These are phyloP conservation scores for Gnomoniopsis sp. DNA, from an alignment of 2,329 filamentous ascomycete genomes.

Conservation along the genomic window DNA sequence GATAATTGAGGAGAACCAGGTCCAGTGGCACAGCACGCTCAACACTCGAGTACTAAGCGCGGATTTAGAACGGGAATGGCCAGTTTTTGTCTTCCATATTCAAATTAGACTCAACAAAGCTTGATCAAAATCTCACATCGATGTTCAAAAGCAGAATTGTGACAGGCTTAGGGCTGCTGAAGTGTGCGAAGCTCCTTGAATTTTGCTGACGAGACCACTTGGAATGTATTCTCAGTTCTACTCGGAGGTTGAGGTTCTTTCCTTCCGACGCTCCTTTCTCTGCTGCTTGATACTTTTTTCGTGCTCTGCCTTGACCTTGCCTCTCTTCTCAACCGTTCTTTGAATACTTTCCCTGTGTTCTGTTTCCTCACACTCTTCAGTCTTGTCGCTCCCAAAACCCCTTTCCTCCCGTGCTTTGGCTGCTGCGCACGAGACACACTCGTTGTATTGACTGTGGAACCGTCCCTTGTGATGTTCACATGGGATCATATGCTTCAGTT, in stretches of 20 bases:
- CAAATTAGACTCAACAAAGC: no score
- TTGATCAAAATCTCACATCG: no score
- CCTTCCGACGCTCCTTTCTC: background rate
- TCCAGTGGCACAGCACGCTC: no score
- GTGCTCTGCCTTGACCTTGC: background rate
- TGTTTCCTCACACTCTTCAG: background rate
- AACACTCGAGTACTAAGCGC: no score
- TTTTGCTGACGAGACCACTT: background rate
- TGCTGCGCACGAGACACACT: conserved; percentile 5
- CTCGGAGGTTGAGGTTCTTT: background rate
- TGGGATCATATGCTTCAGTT: conserved; percentile 10
- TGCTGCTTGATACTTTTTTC: conserved; percentile 9
- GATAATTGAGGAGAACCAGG: no score
- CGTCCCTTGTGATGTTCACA: conserved; percentile 7
- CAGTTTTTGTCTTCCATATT: no score
- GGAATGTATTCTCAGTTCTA: background rate
- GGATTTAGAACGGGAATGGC: no score
- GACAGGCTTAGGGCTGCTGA: no score
- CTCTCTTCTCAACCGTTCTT: background rate
- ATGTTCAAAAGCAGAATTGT: no score
- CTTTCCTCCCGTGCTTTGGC: conserved; percentile 1
- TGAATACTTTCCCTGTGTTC: background rate
- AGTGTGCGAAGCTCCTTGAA: background rate
- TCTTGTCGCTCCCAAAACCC: background rate
- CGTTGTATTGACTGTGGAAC: background rate